These are phyloP conservation scores for Lodderomyces theae DNA, from an alignment of 1,139 yeast genomes.

Conservation along the genomic window DNA sequence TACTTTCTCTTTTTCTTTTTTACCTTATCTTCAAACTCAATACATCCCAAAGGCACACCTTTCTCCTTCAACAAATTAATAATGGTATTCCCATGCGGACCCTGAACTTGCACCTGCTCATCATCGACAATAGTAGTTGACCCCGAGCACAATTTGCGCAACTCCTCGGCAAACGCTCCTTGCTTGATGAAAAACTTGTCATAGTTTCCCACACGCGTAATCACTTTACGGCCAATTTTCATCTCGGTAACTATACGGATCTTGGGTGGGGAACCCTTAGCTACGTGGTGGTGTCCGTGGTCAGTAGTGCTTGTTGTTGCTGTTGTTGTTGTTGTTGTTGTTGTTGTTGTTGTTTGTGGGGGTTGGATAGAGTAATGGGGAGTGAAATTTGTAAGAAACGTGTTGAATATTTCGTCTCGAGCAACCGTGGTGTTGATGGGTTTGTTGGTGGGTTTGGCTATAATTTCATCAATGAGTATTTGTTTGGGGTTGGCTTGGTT, in stretches of 20 bases:
- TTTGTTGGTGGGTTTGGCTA: slow-evolving; percentile 25
- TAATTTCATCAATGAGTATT: slow-evolving; percentile 52
- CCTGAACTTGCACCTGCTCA: slow-evolving; percentile 65
- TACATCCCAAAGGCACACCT: slow-evolving; percentile 70
- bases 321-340: no score
- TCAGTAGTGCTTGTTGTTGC: slow-evolving; percentile 4
- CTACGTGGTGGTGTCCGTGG: slow-evolving; percentile 29
- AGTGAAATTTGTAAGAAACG: slow-evolving; percentile 52
- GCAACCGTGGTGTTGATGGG: slow-evolving; percentile 22
- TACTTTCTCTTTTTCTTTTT: slow-evolving; percentile 50
- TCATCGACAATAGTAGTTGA: slow-evolving; percentile 67
- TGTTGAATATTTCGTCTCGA: slow-evolving; percentile 53
- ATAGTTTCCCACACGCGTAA: slow-evolving; percentile 69
- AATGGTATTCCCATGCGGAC: slow-evolving; percentile 73
- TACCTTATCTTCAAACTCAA: slow-evolving; percentile 62
- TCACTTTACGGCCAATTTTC: slow-evolving; percentile 77
- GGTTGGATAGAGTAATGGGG: slow-evolving; percentile 59
- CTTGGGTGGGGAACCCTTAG: slow-evolving; percentile 67
- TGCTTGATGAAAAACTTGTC: slow-evolving; percentile 69
- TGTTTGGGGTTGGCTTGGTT: slow-evolving; percentile 47
- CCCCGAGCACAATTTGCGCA: slow-evolving; percentile 83
- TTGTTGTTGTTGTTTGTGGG: no score
- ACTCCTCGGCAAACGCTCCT: slow-evolving; percentile 60
- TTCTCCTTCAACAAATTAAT: slow-evolving; percentile 55
- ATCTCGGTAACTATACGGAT: slow-evolving; percentile 68